Evolutionary conservation across 2,329 filamentous ascomycete genomes (phyloP), one percentile per base, ranked within the genome.

Genomic region (Clonostachys rosea): DNA sequence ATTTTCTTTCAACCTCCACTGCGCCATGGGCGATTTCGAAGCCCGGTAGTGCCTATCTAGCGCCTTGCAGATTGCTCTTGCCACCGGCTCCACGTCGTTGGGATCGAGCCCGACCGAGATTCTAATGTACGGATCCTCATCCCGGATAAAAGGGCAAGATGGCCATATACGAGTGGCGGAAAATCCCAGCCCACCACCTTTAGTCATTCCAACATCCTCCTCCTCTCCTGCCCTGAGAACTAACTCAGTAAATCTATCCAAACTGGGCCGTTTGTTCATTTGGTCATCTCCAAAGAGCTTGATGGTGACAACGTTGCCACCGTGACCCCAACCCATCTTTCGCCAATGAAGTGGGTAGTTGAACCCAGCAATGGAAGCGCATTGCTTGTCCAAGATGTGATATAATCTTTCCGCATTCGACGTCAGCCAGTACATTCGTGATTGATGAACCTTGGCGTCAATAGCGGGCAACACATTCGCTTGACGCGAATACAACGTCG

Each of bases 161-260:
- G 52, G 50, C 50, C 52, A 54, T 14, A 54, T 50, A 24, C 52
- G 52, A 39, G 50, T 54, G 17, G 49, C 50, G 10, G 52, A 54
- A 42, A 54, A 52, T 16, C 52, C 50, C 20, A 54, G 40, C 9
- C 52, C 52, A 36, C 50, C 52, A 10, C 52, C 52, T 36, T 54
- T 54, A 20, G 50, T 54, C 52, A 54, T 54, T 9, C 42, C 52
- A 40, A 52, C 50, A 5, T 44, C 45, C 30, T 54, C 52, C 46
- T 54, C 50, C 34, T 54, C 52, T 8, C 42, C 48, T 7, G 52
- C 52, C 12, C 52, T 44, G 3, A 52, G 39, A 8, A 54, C 50
- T 4, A 54, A 36, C 30, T 37, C 45, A 2, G 49, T 52, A 40
- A 52, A 54, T 9, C 20, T 35, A 44, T 54, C 50, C 30, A 54